Conservation (phyloP, 2,329 filamentous ascomycete species). For the Paracamarosporium sp. region DNA sequence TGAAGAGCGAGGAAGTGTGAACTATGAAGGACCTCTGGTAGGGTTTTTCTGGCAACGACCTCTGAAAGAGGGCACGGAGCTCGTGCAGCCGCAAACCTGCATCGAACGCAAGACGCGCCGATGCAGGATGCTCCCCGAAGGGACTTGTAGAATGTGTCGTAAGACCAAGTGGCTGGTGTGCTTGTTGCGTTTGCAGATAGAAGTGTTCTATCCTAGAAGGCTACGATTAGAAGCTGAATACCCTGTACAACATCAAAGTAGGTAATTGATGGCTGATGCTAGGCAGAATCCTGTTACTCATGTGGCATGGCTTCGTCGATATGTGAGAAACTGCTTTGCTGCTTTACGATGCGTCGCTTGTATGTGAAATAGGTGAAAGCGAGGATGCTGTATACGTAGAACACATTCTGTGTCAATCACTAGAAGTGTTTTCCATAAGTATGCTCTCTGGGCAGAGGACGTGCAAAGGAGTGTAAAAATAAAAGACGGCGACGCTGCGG, state of each 20-base stretch:
- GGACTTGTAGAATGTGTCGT: conserved; percentile 51
- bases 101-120: conserved; percentile 56
- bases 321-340: too few relatives aligned
- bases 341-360: too few relatives aligned
- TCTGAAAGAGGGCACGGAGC: conserved; percentile 40
- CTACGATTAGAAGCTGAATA: too few relatives aligned
- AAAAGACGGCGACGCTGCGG: background rate
- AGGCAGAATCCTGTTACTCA: too few relatives aligned
- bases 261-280: too few relatives aligned
- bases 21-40: conserved; percentile 60
- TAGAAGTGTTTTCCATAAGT: background rate
- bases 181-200: conserved; percentile 40
- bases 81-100: conserved; percentile 50
- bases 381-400: background rate
- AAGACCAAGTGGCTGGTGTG: conserved; percentile 56
- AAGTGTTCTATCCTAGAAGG: too few relatives aligned
- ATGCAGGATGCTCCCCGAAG: conserved; percentile 53
- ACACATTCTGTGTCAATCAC: background rate
- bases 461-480: background rate
- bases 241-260: too few relatives aligned
- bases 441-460: background rate
- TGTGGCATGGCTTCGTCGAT: too few relatives aligned
- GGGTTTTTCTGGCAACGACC: conserved; percentile 54
- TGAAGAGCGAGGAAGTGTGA: conserved; percentile 58
- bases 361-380: background rate